A percentile compares a stretch with the other conserved stretches of the same genome.
phyloP scores from a whole-genome alignment of 2,329 filamentous ascomycete species.

The Xylaria digitata region DNA sequence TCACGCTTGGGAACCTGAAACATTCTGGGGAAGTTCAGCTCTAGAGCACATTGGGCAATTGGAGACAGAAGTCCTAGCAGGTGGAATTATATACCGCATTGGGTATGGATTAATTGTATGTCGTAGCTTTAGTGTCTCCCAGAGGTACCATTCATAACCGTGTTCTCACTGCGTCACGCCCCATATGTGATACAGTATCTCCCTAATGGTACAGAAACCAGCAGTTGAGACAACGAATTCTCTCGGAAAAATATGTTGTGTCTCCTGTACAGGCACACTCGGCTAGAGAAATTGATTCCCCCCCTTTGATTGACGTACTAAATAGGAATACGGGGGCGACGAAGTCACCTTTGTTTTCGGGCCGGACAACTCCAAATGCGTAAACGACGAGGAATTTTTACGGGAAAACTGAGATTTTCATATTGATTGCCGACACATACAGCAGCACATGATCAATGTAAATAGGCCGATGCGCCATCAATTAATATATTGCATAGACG shows the following conservation, averaged over 20 bases:
- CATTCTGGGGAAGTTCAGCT: constrained; percentile 56
- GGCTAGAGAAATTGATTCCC: no score
- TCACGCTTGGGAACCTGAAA: constrained; percentile 53
- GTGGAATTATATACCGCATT: constrained; percentile 59
- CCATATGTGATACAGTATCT: constrained; percentile 70
- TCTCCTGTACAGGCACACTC: no score
- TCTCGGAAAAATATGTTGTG: no score
- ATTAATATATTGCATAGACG: background rate
- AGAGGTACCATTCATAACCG: constrained; percentile 60
- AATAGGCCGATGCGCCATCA: background rate
- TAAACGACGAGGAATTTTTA: no score
- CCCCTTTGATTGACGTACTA: no score
- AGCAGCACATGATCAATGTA: background rate
- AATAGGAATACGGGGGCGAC: no score
- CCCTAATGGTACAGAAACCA: background rate
- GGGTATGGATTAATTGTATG: constrained; percentile 76
- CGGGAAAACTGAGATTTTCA: background rate
- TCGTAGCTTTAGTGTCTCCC: constrained; percentile 59
- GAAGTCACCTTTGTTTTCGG: no score
- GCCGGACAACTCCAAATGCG: no score
- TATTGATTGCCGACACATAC: background rate
- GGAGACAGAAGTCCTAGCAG: background rate
- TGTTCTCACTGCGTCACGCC: constrained; percentile 73
- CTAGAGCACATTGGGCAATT: constrained; percentile 2
- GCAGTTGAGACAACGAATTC: background rate